Evolutionary conservation across 805 yeast genomes (phyloP), one percentile per base, ranked within the genome.

Genomic region (Yamadazyma takamatsuzukensis): DNA sequence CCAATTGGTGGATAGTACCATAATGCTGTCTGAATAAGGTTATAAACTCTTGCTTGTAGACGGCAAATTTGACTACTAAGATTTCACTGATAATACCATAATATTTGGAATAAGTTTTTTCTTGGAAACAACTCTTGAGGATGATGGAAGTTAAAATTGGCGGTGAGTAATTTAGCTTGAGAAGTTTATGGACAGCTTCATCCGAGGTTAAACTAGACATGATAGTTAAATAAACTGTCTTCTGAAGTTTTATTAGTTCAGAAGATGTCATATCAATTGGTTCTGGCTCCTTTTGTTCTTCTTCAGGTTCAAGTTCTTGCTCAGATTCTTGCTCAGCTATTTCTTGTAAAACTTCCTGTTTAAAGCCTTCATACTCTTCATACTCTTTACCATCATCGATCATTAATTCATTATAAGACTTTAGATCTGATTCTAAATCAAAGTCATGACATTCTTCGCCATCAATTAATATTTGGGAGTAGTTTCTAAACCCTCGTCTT

Each of bases 171-270:
- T 45, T 51, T 15, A 84, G 48, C 48, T 72, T 74, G 25, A 84
- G 45, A 5, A 93, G 59, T 54, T 89, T 89, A 54, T 89, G 97
- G 1, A 86, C 88, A 0, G 95, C 90, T 63, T 93, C 98, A 44
- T 86, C 95, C 4, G 89, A 78, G 0, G 94, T 80, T 80, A 90
- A 75, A 39, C 95, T 79, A 15, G 96, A 86, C 81, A 85, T 87
- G 7, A 93, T 64, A 0, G 90, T 81, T 18, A 89, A 61, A 47
- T 90, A 90, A 2, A 90, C 82, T 1, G 73, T 73, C 46, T 86
- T 86, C 45, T 86, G 86, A 44, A 78, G 77, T 31, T 78, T 76
- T 2, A 78, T 64, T 18, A 79, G 56, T 16, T 76, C 76, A 0
- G 79, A 59, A 29, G 81, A 81, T 0, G 95, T 83, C 67, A 82